phyloP scores from a whole-genome alignment of 1,284 basidiomycete genomes.

The Leccinum subrobustum region DNA sequence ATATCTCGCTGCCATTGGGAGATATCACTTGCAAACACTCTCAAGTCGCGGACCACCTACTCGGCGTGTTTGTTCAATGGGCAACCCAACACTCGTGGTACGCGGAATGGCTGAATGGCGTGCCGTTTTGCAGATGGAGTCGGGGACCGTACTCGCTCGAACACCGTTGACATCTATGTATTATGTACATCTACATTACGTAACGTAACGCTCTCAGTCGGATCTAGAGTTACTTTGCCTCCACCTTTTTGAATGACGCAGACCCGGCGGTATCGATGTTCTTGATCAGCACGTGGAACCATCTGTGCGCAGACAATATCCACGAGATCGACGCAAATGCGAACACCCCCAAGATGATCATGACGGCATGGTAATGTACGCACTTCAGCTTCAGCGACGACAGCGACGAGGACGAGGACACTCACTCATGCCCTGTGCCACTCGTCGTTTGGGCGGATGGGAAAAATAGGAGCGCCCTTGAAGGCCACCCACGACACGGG shows the following conservation, averaged over 20 bases:
- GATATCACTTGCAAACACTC: too few relatives aligned
- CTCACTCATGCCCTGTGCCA: conserved; percentile 56
- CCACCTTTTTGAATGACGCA: not conserved
- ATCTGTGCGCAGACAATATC: conserved; percentile 63
- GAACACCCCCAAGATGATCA: conserved; percentile 64
- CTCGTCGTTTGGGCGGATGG: conserved; percentile 45
- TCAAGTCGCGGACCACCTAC: too few relatives aligned
- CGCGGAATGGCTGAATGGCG: too few relatives aligned
- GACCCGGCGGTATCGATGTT: conserved; percentile 40
- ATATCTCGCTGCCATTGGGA: too few relatives aligned
- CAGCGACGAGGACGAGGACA: conserved; percentile 8
- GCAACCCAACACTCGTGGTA: too few relatives aligned
- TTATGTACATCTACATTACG: too few relatives aligned
- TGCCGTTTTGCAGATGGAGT: too few relatives aligned
- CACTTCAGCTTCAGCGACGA: not conserved
- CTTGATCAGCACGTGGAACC: conserved; percentile 67
- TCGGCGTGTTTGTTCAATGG: too few relatives aligned
- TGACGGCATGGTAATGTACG: conserved; percentile 51
- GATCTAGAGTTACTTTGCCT: conserved; percentile 3
- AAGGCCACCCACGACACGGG: conserved; percentile 68
- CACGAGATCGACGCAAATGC: conserved; percentile 62
- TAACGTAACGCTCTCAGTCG: too few relatives aligned
- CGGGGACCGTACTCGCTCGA: too few relatives aligned
- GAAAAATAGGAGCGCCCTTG: conserved; percentile 56
- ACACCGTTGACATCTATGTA: too few relatives aligned